Evolutionary conservation across 2,329 filamentous ascomycete genomes (phyloP).

Genomic region (Pseudogymnoascus sp.): DNA sequence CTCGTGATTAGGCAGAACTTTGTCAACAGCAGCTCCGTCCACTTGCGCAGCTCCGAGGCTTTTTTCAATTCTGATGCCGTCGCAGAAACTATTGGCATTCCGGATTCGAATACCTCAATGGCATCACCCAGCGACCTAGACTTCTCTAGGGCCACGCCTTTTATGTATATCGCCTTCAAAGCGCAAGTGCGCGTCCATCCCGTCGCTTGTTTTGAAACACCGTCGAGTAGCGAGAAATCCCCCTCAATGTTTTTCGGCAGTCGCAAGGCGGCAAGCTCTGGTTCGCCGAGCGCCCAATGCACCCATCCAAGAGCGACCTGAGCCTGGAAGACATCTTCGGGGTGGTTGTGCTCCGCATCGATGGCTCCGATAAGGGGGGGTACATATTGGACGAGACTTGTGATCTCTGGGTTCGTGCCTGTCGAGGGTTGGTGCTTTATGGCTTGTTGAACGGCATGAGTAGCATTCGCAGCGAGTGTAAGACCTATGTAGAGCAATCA

Average conservation of each 20-base stretch:
- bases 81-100: slow-evolving; percentile 53
- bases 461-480: slow-evolving; percentile 60
- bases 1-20: slow-evolving; percentile 65
- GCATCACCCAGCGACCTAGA: slow-evolving; percentile 48
- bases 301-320: slow-evolving; percentile 79
- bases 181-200: slow-evolving; percentile 79
- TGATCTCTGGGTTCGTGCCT: slow-evolving; percentile 19
- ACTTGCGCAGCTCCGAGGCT: slow-evolving; percentile 61
- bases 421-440: slow-evolving; percentile 25
- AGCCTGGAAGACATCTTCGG: slow-evolving; percentile 65
- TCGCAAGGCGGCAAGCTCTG: slow-evolving; percentile 48
- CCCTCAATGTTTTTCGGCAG: slow-evolving; percentile 57
- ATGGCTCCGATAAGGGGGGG: slow-evolving; percentile 45
- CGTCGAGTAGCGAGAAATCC: slow-evolving; percentile 44
- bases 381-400: slow-evolving; percentile 22
- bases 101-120: slow-evolving; percentile 56
- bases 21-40: slow-evolving; percentile 71
- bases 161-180: slow-evolving; percentile 70
- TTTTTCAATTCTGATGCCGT: slow-evolving; percentile 44
- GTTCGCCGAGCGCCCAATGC: slow-evolving; percentile 69
- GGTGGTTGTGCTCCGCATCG: slow-evolving; percentile 45
- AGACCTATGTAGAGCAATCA: slow-evolving; percentile 45
- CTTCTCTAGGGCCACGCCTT: slow-evolving; percentile 54
- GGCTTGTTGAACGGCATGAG: slow-evolving; percentile 55
- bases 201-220: slow-evolving; percentile 43